Evolutionary conservation across 179 eudicot genomes (phyloP).

Genomic region (Spergularia azorica): DNA sequence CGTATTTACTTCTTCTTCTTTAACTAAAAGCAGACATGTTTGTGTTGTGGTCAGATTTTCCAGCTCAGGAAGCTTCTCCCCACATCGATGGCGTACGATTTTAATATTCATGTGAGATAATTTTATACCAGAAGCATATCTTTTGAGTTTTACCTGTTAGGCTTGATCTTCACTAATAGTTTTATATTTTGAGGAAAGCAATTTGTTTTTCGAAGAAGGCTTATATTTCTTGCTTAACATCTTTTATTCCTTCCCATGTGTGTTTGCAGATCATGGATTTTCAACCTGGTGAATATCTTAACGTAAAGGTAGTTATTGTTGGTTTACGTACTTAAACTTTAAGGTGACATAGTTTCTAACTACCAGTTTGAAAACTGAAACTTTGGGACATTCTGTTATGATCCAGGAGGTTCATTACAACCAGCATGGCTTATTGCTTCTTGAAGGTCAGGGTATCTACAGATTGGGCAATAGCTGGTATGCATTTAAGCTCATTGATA

Average conservation of each 20-base stretch:
- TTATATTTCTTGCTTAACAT: slow-evolving; percentile 3
- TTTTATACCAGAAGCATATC: not conserved
- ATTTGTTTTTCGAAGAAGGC: not conserved
- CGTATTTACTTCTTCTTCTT: not conserved
- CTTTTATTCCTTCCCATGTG: slow-evolving; percentile 9
- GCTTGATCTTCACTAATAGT: slow-evolving; percentile 1
- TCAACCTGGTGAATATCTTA: slow-evolving; percentile 96
- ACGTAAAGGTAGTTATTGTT: slow-evolving; percentile 70
- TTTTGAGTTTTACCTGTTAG: not conserved
- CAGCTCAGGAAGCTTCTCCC: slow-evolving; percentile 98
- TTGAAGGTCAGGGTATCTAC: slow-evolving; percentile 95
- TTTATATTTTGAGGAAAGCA: not conserved
- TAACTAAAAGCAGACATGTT: not conserved
- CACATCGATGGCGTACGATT: slow-evolving; percentile 75
- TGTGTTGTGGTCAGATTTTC: slow-evolving; percentile 57
- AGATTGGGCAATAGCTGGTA: slow-evolving; percentile 94
- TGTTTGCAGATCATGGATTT: slow-evolving; percentile 91
- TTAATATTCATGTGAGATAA: slow-evolving; percentile 89
- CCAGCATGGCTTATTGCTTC: slow-evolving; percentile 90
- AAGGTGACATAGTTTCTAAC: not conserved
- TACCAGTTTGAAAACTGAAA: too few relatives aligned
- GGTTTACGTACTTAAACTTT: not conserved
- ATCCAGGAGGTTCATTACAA: slow-evolving; percentile 93
- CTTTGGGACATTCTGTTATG: not conserved
- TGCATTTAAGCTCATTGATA: slow-evolving; percentile 22